Conservation (phyloP, 2,329 filamentous ascomycete species). For the Epichloe elymi region DNA sequence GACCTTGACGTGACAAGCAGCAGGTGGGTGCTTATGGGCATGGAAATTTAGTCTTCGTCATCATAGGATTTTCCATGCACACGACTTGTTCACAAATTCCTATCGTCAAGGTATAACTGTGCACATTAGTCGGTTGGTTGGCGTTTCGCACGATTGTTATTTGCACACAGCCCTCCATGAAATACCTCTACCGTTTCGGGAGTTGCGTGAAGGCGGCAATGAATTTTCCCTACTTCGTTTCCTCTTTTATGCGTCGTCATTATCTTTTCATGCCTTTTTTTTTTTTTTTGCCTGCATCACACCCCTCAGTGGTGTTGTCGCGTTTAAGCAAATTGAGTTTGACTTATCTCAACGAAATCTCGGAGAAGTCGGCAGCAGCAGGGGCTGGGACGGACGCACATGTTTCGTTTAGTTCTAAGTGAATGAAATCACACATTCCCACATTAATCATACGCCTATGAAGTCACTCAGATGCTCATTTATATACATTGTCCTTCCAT, state of each 20-base stretch:
- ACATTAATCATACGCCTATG: not conserved
- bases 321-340: not conserved
- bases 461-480: not conserved
- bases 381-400: not conserved
- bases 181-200: not conserved
- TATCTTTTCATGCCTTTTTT: not conserved
- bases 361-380: not conserved
- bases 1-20: conserved; percentile 55
- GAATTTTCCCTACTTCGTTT: not conserved
- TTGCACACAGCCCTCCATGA: not conserved
- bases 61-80: not conserved
- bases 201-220: not conserved
- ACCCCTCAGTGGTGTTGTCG: not conserved
- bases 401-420: not conserved
- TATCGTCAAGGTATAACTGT: not conserved
- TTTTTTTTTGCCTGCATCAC: not conserved
- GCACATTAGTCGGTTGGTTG: not conserved
- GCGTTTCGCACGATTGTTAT: not conserved
- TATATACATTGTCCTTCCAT: not conserved
- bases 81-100: not conserved
- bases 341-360: not conserved
- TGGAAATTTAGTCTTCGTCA: conserved; percentile 53
- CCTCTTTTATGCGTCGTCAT: not conserved
- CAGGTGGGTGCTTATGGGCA: conserved; percentile 75
- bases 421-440: not conserved